Base-by-base conservation (phyloP, 2,329 filamentous ascomycete genomes). In the Talaromyces sp. region DNA sequence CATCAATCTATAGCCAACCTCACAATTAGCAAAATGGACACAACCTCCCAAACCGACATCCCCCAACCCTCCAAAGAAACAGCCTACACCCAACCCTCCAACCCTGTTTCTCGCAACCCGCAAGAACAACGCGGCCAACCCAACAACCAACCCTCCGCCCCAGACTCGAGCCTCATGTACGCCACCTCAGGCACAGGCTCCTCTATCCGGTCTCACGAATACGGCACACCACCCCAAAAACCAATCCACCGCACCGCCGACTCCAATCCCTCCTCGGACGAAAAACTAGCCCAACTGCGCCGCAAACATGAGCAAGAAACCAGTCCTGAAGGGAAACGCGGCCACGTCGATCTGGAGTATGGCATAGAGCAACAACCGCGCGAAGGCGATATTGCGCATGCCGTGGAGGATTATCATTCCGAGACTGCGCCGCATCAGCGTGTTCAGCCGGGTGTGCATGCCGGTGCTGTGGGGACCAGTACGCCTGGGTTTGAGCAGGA, bases 281-380 rank as follows among this genome's bases (percentile, higher is more conserved):
- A 71, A 13, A 64, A 68, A 6, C 70, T 72, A 6, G 68, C 71
- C 4, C 65, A 61, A 25, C 67, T 73, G 1, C 61, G 67, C 2
- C 58, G 63, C n/a, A 49, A 71, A 6, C 73, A 66, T 34, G 45
- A 67, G 7, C 63, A 66, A 13, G 65, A 72, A 10, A 66, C 68
- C 25, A 58, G 38, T 1, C 34, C 64, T 17, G 65, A 72, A 64
- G 70, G 69, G 11, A 65, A 62, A 22, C 66, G 70, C 1, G 45
- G 69, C 0, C 69, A 74, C 40, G 69, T 77, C n/a, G 75, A 77
- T 58, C 63, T 72, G 2, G 73, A 75, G 34, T 77, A 78, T 43
- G 76, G 76, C 0, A 72, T 77, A 3, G 76, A 78, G 64, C 70
- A 76, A 58, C 76, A 77, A 60, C 76, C 76, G 0, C 65, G 69